Conservation (phyloP, 495 filamentous ascomycete genomes). For the Neurospora sp. region DNA sequence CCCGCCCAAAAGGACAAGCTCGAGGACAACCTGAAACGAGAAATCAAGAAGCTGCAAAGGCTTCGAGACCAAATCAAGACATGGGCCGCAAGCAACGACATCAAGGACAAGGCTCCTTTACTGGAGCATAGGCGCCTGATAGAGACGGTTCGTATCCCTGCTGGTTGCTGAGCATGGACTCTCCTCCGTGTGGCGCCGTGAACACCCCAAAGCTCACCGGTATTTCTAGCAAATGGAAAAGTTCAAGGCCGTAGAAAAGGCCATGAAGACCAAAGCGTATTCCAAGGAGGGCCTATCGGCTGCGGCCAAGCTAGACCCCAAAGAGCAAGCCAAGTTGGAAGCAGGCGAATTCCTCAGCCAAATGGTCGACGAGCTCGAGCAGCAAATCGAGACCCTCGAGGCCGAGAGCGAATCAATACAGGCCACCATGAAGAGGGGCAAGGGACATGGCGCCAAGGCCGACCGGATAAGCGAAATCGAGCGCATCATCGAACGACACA, state of each 20-base stretch:
- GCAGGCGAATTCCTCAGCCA: slow-evolving; percentile 69
- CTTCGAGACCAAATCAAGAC: slow-evolving; percentile 98
- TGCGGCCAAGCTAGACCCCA: slow-evolving; percentile 86
- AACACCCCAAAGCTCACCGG: slow-evolving; percentile 8
- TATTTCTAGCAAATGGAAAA: slow-evolving; percentile 89
- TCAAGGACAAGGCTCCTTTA: slow-evolving; percentile 96
- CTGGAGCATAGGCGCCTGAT: slow-evolving; percentile 89
- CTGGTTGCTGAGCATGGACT: not conserved
- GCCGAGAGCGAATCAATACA: slow-evolving; percentile 82
- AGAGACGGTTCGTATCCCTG: slow-evolving; percentile 61
- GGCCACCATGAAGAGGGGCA: slow-evolving; percentile 86
- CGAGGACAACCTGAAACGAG: slow-evolving; percentile 92
- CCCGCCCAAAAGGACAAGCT: slow-evolving; percentile 94
- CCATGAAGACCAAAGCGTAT: slow-evolving; percentile 99
- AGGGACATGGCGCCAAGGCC: slow-evolving; percentile 69
- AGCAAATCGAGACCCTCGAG: slow-evolving; percentile 84
- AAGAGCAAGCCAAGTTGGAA: slow-evolving; percentile 86
- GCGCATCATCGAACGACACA: slow-evolving; percentile 77
- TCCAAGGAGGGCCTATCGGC: slow-evolving; percentile 93
- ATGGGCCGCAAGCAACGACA: slow-evolving; percentile 94
- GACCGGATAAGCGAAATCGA: slow-evolving; percentile 84
- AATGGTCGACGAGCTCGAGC: slow-evolving; percentile 89
- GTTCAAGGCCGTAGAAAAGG: slow-evolving; percentile 99
- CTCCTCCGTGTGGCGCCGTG: slow-evolving; percentile 1
- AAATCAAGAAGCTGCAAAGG: slow-evolving; percentile 98